phyloP scores from a whole-genome alignment of 2,329 filamentous ascomycete species.

The Cercospora sp. region DNA sequence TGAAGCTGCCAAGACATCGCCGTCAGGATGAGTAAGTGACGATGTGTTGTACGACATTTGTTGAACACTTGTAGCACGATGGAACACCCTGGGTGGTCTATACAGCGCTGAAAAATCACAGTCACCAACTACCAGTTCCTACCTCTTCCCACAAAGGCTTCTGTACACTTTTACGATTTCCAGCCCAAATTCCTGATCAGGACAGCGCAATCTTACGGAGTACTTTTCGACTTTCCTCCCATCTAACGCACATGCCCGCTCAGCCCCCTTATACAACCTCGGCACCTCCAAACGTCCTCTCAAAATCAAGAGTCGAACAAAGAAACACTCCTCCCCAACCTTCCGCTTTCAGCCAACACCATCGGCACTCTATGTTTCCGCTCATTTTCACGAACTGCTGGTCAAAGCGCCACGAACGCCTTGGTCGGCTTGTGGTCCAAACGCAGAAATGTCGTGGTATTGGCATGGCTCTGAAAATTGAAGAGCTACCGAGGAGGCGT shows the following conservation, averaged over 20 bases:
- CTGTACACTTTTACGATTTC: too few relatives aligned
- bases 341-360: background rate
- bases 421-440: background rate
- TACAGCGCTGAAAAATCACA: too few relatives aligned
- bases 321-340: background rate
- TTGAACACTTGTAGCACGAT: too few relatives aligned
- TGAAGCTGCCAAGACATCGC: background rate
- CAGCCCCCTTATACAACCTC: background rate
- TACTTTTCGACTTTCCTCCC: background rate
- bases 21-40: background rate
- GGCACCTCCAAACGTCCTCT: background rate
- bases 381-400: background rate
- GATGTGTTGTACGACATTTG: too few relatives aligned
- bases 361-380: background rate
- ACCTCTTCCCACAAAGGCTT: too few relatives aligned
- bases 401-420: constrained; percentile 3
- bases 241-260: background rate
- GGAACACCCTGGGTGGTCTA: too few relatives aligned
- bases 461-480: background rate
- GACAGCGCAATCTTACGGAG: too few relatives aligned
- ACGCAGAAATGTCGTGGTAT: background rate
- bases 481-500: background rate
- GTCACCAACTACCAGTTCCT: too few relatives aligned
- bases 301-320: background rate
- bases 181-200: too few relatives aligned